A percentile compares a stretch with the other conserved stretches of the same genome.
Conservation (phyloP, 371 early-diverging fungal genomes). For the Mucor lusitanicus region DNA sequence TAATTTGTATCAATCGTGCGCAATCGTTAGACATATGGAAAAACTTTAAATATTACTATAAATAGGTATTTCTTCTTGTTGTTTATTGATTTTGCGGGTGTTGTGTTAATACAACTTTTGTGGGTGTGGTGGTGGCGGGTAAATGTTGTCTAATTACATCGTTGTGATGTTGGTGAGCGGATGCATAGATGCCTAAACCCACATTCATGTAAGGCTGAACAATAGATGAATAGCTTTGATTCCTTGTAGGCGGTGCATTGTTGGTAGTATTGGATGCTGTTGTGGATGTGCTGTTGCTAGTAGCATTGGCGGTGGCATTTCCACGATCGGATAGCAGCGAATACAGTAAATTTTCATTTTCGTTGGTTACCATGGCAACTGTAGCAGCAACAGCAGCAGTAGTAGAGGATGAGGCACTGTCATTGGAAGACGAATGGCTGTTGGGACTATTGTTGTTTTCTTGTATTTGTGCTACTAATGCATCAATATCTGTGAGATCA, state of each 20-base stretch:
- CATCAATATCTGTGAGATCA: constrained; percentile 18
- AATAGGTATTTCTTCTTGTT: background rate
- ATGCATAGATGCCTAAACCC: constrained; percentile 53
- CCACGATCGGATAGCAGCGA: constrained; percentile 15
- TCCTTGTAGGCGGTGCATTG: constrained; percentile 14
- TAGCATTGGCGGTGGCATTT: background rate
- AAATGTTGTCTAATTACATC: constrained; percentile 53
- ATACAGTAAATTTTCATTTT: constrained; percentile 19
- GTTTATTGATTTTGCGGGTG: background rate
- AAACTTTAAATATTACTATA: constrained; percentile 7
- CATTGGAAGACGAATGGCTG: background rate
- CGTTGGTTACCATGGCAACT: background rate
- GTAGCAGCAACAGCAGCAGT: constrained; percentile 3
- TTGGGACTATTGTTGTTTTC: constrained; percentile 12
- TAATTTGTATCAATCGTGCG: background rate
- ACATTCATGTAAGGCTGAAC: constrained; percentile 42
- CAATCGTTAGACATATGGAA: background rate
- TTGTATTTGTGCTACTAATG: constrained; percentile 26
- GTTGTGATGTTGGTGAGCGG: constrained; percentile 54
- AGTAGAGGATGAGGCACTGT: background rate
- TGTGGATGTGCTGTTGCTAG: constrained; percentile 2
- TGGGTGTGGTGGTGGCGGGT: constrained; percentile 20
- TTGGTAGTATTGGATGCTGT: constrained; percentile 13
- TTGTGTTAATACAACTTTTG: constrained; percentile 22
- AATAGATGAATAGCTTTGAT: background rate